Conservation (phyloP, 1,139 yeast species). For the Petasospora fabianii region DNA sequence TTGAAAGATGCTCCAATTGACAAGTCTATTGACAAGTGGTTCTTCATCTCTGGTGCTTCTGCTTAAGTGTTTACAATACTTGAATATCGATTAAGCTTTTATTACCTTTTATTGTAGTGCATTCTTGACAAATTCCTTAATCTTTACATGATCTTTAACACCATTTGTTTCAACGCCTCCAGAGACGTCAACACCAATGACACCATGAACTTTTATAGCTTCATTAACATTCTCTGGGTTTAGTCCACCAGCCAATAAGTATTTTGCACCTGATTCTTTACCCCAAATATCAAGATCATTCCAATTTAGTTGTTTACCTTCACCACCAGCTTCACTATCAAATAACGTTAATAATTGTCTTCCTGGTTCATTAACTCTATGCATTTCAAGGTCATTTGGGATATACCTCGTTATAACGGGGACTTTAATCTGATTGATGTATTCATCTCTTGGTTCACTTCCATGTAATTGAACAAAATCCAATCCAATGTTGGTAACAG, state of each 20-base stretch:
- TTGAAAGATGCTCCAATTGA: constrained; percentile 91
- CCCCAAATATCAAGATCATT: constrained; percentile 40
- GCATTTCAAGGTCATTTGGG: constrained; percentile 44
- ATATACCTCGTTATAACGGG: constrained; percentile 78
- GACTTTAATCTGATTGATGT: constrained; percentile 38
- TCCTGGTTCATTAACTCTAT: constrained; percentile 31
- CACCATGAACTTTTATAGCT: constrained; percentile 48
- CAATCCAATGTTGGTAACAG: constrained; percentile 46
- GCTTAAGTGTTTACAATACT: too few relatives aligned
- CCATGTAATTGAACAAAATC: constrained; percentile 93
- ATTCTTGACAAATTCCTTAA: constrained; percentile 50
- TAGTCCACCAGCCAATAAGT: constrained; percentile 86
- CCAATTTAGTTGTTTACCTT: constrained; percentile 82
- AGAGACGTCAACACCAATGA: constrained; percentile 90
- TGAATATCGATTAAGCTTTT: too few relatives aligned
- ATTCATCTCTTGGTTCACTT: constrained; percentile 60
- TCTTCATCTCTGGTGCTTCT: constrained; percentile 88
- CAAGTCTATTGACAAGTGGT: constrained; percentile 97
- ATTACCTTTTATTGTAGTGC: constrained; percentile 32
- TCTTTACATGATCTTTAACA: constrained; percentile 60
- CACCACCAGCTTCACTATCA: constrained; percentile 92
- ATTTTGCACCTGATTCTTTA: constrained; percentile 39
- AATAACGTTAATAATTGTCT: constrained; percentile 56
- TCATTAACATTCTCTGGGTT: constrained; percentile 62
- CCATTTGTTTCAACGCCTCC: constrained; percentile 90